Evolutionary conservation across 2,329 filamentous ascomycete genomes (phyloP), one percentile per base, ranked within the genome.

Genomic region (Fusarium pseudocircinatum): DNA sequence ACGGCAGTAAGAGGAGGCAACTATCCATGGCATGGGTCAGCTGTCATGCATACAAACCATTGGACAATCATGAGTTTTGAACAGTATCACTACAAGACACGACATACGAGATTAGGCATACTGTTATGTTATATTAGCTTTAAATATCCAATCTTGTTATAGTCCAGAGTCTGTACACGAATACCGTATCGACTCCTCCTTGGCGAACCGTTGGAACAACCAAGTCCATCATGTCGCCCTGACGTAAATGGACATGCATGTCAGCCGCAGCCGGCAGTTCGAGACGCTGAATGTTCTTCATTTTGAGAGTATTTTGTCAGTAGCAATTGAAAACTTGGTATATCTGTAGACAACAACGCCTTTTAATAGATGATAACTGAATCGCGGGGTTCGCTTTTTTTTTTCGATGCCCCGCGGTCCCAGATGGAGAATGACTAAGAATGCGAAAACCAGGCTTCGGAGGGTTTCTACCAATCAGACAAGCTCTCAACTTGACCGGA

Each of bases 221-320:
- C 39, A 86, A 77, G 67, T 90, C 84, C 87, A 92, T 90, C 85
- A 91, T 88, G 66, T 87, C 84, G 26, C 88, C 92, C 80, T 94
- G 89, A 36, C 92, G 89, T 75, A 94, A 84, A 81, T 94, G 92
- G 76, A 94, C 92, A 77, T 92, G 90, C 82, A 92, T 89, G 81
- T 93, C 91, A 59, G 91, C 91, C 69, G 90, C 85, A 28, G 91
- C 86, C 56, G 90, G 89, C 77, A 93, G 85, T 83, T 90, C 86
- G 47, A 87, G 69, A 39, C 78, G 75, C 40, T 84, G 73, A 26
- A 78, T 63, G 28, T 77, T 70, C 58, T 73, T 74, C 72, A 74
- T 74, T 11, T 34, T 69, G 59, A 56, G 30, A 37, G 20, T 52
- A 14, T 44, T 39, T 24, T 36, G 52, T 65, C 30, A 36, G 36